Percentiles rank a stretch among this genome's conserved stretches.
phyloP scores from a whole-genome alignment of 257 asterid genomes.

The Rauvolfia tetraphylla region DNA sequence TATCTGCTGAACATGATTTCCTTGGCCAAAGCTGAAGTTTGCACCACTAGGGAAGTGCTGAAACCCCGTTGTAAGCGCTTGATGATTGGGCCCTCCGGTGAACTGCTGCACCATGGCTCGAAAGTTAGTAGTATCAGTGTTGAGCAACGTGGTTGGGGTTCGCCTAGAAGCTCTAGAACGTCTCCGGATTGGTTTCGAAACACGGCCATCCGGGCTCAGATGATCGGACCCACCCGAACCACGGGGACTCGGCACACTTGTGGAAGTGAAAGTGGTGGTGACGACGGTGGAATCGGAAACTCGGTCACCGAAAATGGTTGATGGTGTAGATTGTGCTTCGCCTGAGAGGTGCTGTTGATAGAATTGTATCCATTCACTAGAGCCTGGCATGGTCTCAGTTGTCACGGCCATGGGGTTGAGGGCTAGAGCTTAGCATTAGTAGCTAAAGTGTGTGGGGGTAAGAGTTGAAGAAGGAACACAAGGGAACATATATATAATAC shows the following conservation, averaged over 20 bases:
- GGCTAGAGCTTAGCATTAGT: not conserved
- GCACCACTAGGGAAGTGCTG: slow-evolving; percentile 42
- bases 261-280: not conserved
- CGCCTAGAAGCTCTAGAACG: slow-evolving; percentile 34
- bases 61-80: not conserved
- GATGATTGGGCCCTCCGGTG: slow-evolving; percentile 42
- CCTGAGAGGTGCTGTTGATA: not conserved
- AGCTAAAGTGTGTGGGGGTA: not conserved
- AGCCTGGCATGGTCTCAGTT: not conserved
- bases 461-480: not conserved
- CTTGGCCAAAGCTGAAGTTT: slow-evolving; percentile 40
- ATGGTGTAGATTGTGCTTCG: not conserved
- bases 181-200: slow-evolving; percentile 29
- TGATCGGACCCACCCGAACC: not conserved
- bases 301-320: not conserved
- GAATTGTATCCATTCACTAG: not conserved
- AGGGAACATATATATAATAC: not conserved
- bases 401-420: not conserved
- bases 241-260: not conserved
- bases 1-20: not conserved
- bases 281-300: not conserved
- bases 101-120: slow-evolving; percentile 65
- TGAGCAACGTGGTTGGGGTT: slow-evolving; percentile 45
- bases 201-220: slow-evolving; percentile 17
- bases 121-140: slow-evolving; percentile 45